A percentile compares a stretch with the other conserved stretches of the same genome.
These are phyloP conservation scores for Tubosaeta sp. DNA, from an alignment of 768 basidiomycete species.

Conservation along the genomic window DNA sequence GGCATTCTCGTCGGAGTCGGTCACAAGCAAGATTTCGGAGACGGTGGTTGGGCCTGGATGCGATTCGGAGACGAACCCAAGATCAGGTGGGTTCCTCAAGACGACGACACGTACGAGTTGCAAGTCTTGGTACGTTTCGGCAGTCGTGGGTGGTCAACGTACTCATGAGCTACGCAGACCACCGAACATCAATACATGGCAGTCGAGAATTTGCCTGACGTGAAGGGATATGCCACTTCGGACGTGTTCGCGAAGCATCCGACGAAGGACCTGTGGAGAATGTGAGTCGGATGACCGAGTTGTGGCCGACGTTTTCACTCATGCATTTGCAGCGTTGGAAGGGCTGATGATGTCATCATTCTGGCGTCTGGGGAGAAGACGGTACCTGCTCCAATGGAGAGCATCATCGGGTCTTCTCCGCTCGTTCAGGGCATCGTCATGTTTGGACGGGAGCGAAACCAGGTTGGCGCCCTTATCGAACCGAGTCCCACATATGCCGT, in stretches of 20 bases:
- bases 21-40: constrained; percentile 9
- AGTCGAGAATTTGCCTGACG: constrained; percentile 36
- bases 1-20: constrained; percentile 6
- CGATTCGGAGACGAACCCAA: constrained; percentile 18
- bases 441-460: constrained; percentile 33
- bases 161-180: constrained; percentile 3
- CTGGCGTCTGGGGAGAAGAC: constrained; percentile 18
- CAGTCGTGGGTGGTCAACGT: not conserved
- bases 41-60: constrained; percentile 37
- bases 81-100: constrained; percentile 30
- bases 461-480: constrained; percentile 33
- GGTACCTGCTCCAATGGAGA: constrained; percentile 28
- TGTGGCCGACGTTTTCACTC: no score
- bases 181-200: constrained; percentile 9
- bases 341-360: constrained; percentile 35
- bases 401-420: constrained; percentile 19
- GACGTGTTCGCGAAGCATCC: constrained; percentile 46
- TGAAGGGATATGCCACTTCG: constrained; percentile 38
- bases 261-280: no score
- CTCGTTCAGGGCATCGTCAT: constrained; percentile 26
- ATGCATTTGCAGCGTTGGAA: constrained; percentile 30
- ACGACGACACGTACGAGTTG: constrained; percentile 33
- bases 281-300: no score
- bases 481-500: constrained; percentile 12
- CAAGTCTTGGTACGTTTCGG: constrained; percentile 31